Percentiles rank a stretch among this genome's conserved stretches.
phyloP scores from a whole-genome alignment of 2,329 filamentous ascomycete genomes.

The Ramularia endophylla region DNA sequence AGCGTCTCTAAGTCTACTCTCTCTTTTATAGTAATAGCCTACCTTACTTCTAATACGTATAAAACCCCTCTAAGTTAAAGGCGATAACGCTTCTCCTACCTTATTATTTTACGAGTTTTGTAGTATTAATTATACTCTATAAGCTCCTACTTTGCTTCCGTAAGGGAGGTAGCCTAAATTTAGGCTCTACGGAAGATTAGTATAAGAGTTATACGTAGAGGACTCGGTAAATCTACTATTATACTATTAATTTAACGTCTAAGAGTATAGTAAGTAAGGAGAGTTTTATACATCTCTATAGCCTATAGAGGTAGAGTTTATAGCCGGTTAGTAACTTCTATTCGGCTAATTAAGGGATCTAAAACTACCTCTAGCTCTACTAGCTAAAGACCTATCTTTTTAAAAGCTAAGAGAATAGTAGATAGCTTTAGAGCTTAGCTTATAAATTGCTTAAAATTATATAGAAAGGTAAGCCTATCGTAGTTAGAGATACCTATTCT shows the following conservation, averaged over 20 bases:
- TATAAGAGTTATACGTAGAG: neutral
- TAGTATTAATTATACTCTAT: neutral
- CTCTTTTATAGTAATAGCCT: no score
- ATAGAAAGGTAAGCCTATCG: conserved; percentile 8
- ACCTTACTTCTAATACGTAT: neutral
- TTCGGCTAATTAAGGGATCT: neutral
- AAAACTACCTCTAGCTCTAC: conserved; percentile 2
- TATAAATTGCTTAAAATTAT: neutral
- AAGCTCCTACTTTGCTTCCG: neutral
- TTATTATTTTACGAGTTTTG: neutral
- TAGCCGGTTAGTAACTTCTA: neutral
- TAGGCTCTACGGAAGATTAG: neutral
- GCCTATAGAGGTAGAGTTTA: neutral
- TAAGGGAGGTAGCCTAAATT: neutral
- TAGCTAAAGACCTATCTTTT: conserved; percentile 7
- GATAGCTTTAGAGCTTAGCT: conserved; percentile 5
- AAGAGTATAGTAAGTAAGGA: neutral
- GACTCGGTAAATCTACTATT: neutral
- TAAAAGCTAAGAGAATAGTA: conserved; percentile 10
- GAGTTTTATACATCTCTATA: neutral
- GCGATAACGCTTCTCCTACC: neutral
- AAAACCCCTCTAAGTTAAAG: neutral
- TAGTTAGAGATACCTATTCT: conserved; percentile 10
- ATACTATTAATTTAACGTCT: neutral
- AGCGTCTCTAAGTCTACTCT: neutral